These are phyloP conservation scores for Endogone sp. DNA, from an alignment of 192 early-diverging fungal genomes.

Conservation along the genomic window DNA sequence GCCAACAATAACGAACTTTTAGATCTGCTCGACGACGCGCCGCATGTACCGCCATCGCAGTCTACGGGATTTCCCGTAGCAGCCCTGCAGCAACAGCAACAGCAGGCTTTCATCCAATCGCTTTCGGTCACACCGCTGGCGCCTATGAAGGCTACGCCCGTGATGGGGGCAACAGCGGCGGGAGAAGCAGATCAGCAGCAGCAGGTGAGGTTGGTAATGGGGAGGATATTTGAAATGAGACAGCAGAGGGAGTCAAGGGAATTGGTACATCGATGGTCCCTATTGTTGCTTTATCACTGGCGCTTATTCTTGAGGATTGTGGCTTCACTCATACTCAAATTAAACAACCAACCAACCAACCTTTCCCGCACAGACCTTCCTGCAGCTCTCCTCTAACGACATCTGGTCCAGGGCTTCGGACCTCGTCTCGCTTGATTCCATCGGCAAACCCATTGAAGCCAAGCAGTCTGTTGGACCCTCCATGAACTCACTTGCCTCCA, in stretches of 20 bases:
- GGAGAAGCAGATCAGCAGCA: too few species aligned
- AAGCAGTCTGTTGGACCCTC: constrained; percentile 45
- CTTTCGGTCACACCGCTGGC: constrained; percentile 5
- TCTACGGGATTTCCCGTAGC: too few species aligned
- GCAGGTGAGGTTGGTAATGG: too few species aligned
- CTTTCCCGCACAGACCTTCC: not conserved
- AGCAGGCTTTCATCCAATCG: not conserved
- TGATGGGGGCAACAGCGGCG: too few species aligned
- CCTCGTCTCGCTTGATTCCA: constrained; percentile 68
- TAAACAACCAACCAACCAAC: constrained; percentile 5
- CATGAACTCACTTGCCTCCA: constrained; percentile 45
- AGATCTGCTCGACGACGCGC: constrained; percentile 25
- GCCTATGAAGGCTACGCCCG: too few species aligned
- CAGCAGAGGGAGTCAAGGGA: too few species aligned
- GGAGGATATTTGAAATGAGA: too few species aligned
- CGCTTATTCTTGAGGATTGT: too few species aligned
- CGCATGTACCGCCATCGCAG: constrained; percentile 2
- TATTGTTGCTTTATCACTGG: too few species aligned
- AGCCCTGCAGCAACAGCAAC: constrained; percentile 13
- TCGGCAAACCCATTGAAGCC: constrained; percentile 49
- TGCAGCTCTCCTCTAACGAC: constrained; percentile 10
- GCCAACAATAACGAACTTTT: constrained; percentile 24
- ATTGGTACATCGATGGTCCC: too few species aligned
- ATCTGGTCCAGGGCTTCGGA: constrained; percentile 61
- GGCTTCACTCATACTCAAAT: constrained; percentile 1